Base-by-base conservation (phyloP, 306 rosid genomes). In the Adenanthera pavonina region DNA sequence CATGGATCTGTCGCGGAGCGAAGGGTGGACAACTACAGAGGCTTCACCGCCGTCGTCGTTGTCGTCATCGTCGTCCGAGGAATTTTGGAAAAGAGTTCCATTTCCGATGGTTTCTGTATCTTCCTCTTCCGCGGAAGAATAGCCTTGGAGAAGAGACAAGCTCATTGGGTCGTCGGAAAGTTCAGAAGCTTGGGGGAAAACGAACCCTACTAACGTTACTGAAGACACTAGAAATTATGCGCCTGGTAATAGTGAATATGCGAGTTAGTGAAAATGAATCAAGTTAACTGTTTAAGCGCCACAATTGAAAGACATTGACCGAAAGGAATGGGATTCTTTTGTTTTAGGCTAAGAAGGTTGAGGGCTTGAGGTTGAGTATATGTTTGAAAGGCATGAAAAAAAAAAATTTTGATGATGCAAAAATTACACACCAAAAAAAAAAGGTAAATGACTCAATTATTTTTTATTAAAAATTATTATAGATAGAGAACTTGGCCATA, bases 141-240 rank as follows among this genome's bases (percentile, higher is more conserved):
- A 95, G 79, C 93, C 89, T 86, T 95, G 99, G 83, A 93, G 80
- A 4, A 95, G 94, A 1, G 99, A 82, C 83, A 95, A 88, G 66
- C 97, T 95, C 99, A 95, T 95, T 73, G 84, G 34, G 14, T 15
- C 34, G 1, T 20, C 20, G 25, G 34, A 41, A 41, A 68, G 72
- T 30, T 46, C 34, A 3, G 51, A 76, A 44, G 43, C 15, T 56
- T 1, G 9, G 17, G 41, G 17, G 9, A 19, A 76, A 60, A 46
- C 20, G 9, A 74, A 74, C 78, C 78, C 64, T 72, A 34, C 76
- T 7, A 2, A 2, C 56, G 70, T 35, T 36, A 64, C 19, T 64
- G 70, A 35, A 36, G 46, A 14, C 46, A 14, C 46, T 35, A 35
- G 20, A 64, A 35, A 64, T 34, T 64, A 64, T 14, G 19, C 17